Evolutionary conservation across 148 eudicot species (phyloP).

Genomic region (Limonium bicolor): DNA sequence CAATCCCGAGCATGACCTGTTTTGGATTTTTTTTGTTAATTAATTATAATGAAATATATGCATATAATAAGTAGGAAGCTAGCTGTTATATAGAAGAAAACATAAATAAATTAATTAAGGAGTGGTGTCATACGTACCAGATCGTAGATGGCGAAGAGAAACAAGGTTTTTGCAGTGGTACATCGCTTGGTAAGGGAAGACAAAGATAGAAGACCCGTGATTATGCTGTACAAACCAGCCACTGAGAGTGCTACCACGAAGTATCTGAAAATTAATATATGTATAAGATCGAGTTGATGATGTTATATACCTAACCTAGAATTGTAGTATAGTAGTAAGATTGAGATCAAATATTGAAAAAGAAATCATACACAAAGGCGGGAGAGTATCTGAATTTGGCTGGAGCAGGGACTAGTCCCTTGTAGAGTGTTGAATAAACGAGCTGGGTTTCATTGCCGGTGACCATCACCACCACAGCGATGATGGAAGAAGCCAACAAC

Average conservation of each 20-base stretch:
- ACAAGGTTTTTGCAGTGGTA: slow-evolving; percentile 15
- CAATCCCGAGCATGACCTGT: slow-evolving; percentile 60
- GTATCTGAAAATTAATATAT: slow-evolving; percentile 28
- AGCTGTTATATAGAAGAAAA: neutral
- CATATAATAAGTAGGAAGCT: neutral
- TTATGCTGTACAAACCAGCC: slow-evolving; percentile 42
- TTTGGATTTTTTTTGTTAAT: neutral
- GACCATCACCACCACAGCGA: slow-evolving; percentile 37
- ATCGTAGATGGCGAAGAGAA: slow-evolving; percentile 25
- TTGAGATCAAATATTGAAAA: neutral
- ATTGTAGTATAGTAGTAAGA: neutral
- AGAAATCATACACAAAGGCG: slow-evolving; percentile 27
- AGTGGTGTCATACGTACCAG: slow-evolving; percentile 15
- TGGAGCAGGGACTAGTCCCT: neutral
- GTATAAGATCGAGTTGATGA: neutral
- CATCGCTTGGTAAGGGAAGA: slow-evolving; percentile 22
- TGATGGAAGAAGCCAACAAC: slow-evolving; percentile 24
- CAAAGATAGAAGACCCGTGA: slow-evolving; percentile 26
- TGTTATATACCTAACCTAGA: no score
- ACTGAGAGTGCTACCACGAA: slow-evolving; percentile 49
- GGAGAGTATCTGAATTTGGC: slow-evolving; percentile 16
- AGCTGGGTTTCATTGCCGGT: slow-evolving; percentile 29
- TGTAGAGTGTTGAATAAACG: neutral
- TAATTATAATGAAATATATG: neutral
- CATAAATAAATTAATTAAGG: no score